Base-by-base conservation (phyloP, 2,329 filamentous ascomycete genomes). In the Dothistroma septosporum region DNA sequence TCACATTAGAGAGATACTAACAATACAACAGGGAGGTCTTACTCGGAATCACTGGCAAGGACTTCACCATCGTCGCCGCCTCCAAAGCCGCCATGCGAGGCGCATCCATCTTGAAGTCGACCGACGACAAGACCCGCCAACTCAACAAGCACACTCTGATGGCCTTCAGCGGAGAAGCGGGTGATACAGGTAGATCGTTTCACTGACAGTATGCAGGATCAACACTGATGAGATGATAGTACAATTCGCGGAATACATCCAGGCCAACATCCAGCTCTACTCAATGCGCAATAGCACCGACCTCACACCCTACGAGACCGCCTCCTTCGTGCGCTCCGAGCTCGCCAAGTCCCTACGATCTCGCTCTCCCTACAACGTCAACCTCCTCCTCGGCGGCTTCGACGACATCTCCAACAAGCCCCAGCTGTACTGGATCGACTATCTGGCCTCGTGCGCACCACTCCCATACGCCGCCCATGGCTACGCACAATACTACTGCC, bases 401-500 rank as follows among this genome's bases (percentile, higher is more conserved):
- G 93, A 99, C 77, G 87, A 90, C 67, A 94, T 96, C 78, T 92
- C 90, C 68, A 85, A 91, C 64, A 69, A 64, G 62, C 70, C 55
- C 60, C 73, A 50, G 66, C 69, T 48, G 61, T 63, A 50, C 57
- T 75, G 66, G 66, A 72, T 49, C 57, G 67, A 57, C 47, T 71
- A 57, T 72, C 73, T 47, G 58, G 64, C 12, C 57, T 70, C 21
- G 56, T 72, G 44, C 61, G 69, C 41, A 68, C 85, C 90, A 33
- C 82, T 99, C 53, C 94, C 94, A 59, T 99, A 99, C 75, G 95
- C 94, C 53, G 94, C 94, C 63, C 95, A 99, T 72, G 94, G 94
- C 69, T 99, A 99, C 79, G 94, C 94, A 69, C 94, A 99, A 89
- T 97, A 97, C 83, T 99, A 99, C 83, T 99, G 94, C 77, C 84